These are phyloP conservation scores for Vitis hybrid DNA, from an alignment of 177 flowering plant genomes.

Conservation along the genomic window DNA sequence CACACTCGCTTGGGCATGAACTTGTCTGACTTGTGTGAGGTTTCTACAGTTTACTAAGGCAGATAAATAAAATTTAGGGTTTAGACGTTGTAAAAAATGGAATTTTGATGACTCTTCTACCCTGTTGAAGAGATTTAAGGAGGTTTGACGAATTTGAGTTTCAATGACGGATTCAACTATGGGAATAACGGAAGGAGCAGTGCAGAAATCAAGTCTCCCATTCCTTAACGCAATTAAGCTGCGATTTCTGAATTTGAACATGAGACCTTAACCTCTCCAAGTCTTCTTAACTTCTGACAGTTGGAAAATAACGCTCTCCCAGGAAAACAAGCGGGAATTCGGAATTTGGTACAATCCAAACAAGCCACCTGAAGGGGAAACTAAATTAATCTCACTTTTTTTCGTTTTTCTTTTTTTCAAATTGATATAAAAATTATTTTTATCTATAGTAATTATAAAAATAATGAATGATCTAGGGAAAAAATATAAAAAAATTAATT, in stretches of 20 bases:
- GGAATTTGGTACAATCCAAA: too few relatives aligned
- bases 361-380: too few relatives aligned
- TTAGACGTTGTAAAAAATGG: background rate
- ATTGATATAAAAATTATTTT: too few relatives aligned
- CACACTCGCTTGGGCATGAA: conserved; percentile 29
- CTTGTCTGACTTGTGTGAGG: conserved; percentile 36
- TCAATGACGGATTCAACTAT: conserved; percentile 4
- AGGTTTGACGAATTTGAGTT: conserved; percentile 7
- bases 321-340: too few relatives aligned
- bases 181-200: conserved; percentile 18
- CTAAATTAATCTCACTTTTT: too few relatives aligned
- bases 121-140: conserved; percentile 3
- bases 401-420: too few relatives aligned
- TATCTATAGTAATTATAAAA: too few relatives aligned
- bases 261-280: background rate
- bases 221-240: background rate
- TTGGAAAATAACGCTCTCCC: background rate
- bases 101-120: background rate
- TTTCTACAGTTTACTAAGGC: conserved; percentile 27
- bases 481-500: too few relatives aligned
- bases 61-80: conserved; percentile 21
- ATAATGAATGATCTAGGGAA: too few relatives aligned
- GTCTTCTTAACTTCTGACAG: background rate
- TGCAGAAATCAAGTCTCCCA: conserved; percentile 15
- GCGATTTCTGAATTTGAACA: conserved; percentile 14